phyloP scores from a whole-genome alignment of 495 filamentous ascomycete genomes.

The Penicillium samsonianum region DNA sequence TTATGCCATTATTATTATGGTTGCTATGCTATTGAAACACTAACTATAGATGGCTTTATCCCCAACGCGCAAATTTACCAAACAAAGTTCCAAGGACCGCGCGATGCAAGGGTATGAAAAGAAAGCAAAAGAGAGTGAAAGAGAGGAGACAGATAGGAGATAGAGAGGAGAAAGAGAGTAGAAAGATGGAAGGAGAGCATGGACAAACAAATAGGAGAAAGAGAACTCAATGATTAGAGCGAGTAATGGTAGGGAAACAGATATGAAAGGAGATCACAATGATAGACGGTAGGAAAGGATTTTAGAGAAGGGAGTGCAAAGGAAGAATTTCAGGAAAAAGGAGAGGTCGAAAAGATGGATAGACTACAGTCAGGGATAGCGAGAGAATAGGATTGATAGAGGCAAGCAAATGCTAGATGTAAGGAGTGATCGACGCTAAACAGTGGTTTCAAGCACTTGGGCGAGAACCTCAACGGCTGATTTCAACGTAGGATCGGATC shows the following conservation, averaged over 20 bases:
- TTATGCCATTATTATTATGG: constrained; percentile 30
- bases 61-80: background rate
- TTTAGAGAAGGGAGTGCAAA: background rate
- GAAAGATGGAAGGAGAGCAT: background rate
- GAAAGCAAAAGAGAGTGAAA: background rate
- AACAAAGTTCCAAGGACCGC: constrained; percentile 16
- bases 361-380: background rate
- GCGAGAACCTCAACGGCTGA: constrained; percentile 44
- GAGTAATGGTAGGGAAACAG: background rate
- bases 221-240: background rate
- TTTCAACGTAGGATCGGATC: constrained; percentile 40
- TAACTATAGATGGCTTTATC: constrained; percentile 22
- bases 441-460: constrained; percentile 45
- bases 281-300: background rate
- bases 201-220: background rate
- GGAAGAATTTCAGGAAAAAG: background rate
- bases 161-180: background rate
- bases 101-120: constrained; percentile 35
- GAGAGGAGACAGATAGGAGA: constrained; percentile 6
- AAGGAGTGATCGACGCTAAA: constrained; percentile 20
- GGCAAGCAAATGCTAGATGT: constrained; percentile 8
- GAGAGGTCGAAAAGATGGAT: constrained; percentile 1
- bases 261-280: constrained; percentile 1
- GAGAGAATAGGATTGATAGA: background rate
- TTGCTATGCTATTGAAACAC: constrained; percentile 16